Evolutionary conservation across 1,284 basidiomycete species (phyloP), one percentile per base, ranked within the genome.

Genomic region (Omphalotus olearius): DNA sequence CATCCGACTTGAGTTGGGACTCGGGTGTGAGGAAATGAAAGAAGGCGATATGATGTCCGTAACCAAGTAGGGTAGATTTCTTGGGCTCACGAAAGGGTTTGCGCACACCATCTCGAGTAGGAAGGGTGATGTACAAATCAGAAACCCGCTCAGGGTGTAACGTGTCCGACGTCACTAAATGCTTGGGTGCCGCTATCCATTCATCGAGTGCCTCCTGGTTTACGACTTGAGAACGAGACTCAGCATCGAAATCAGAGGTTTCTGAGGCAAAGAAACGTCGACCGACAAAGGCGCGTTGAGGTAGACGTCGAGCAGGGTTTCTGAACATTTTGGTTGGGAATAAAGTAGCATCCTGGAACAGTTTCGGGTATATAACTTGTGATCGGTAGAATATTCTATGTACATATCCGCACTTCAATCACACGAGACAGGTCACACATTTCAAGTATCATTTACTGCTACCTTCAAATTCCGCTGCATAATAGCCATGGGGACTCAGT

Each of bases 1-100:
- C 88, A 62, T 92, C 90, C 20, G 69, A 57, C 5, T 83, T 79
- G 28, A 93, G 71, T 10, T 70, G 64, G 6, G 64, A 58, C 58
- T 89, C 80, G 5, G 83, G 77, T 33, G 75, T 76, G 42, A 81
- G 75, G 1, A 82, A 79, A 56, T 89, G 83, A 67, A 91, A 91
- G 70, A 88, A 90, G 2, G 75, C 79, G 41, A 92, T 74, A 62
- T 89, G 86, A 60, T 87, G 83, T 0, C 85, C 88, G 53, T 78
- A 80, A 1, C 71, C 73, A 28, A 91, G 66, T 1, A 68, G 65
- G 3, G 72, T 61, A 4, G 75, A 76, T 2, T 61, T 59, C 38
- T 60, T 59, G n/a, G 81, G 81, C 5, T 65, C 61, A 26, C 61
- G 53, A 54, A 69, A 74, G 11, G 71, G 68, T 44, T 57, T 65